Evolutionary conservation across 2,329 filamentous ascomycete genomes (phyloP), one percentile per base, ranked within the genome.

Genomic region (Rutstroemia sp.): DNA sequence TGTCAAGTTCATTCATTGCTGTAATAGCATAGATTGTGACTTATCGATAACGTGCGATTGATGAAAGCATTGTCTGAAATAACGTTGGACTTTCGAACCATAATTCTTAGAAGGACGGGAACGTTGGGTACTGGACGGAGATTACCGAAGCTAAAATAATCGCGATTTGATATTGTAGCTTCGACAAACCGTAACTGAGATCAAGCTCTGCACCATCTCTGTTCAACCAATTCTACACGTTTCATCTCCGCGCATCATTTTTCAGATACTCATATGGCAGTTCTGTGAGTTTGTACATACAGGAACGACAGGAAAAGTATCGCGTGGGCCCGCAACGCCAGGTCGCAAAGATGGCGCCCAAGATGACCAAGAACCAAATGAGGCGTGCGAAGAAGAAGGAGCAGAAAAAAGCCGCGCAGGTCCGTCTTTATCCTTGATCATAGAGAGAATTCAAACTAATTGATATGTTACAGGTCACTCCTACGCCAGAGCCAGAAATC

Each of bases 341-440:
- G 42, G 60, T 61, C 54, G 58, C 64, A 73, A 76, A 71, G 69
- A 86, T 86, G 83, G 82, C 81, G 67, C 73, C 78, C 64, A 95
- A 92, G 76, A 84, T 87, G 77, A 91, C 87, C 71, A 97, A 96
- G 78, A 96, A 96, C 74, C 90, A 95, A 74, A 86, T 92, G 77
- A 83, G 91, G 71, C 85, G 92, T 71, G 88, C 90, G 49, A 92
- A 92, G 78, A 96, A 94, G 82, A 96, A 96, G 84, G 88, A 90
- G 67, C 83, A 89, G 70, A 95, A 95, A 76, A 84, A 84, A 16
- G 73, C 82, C 63, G 75, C 80, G 71, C 75, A 83, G 65, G 81
- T 82, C 54, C 61, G 71, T 63, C 27, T 34, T 34, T 9, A 34
- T 34, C n/a, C 8, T 14, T 8, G 4, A 25, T 23, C 17, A 8